These are phyloP conservation scores for Clonostachys sp. DNA, from an alignment of 2,329 filamentous ascomycete genomes.

Conservation along the genomic window DNA sequence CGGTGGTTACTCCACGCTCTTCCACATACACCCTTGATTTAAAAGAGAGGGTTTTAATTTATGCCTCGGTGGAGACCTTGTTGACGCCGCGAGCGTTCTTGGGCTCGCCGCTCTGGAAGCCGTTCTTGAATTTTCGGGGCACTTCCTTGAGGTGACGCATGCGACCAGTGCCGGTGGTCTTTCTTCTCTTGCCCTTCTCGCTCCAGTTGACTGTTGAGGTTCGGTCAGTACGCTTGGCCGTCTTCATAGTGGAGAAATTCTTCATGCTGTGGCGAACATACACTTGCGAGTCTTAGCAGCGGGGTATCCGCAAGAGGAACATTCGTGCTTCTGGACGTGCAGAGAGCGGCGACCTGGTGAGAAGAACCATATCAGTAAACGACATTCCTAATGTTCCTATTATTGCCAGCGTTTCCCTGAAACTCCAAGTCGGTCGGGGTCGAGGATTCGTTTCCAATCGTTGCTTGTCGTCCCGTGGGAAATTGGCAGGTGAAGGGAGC, in stretches of 20 bases:
- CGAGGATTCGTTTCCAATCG: neutral
- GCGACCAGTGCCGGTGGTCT: conserved; percentile 96
- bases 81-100: conserved; percentile 62
- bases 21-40: too few species aligned
- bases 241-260: neutral
- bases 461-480: neutral
- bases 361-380: conserved; percentile 15
- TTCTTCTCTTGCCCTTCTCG: conserved; percentile 99
- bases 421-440: neutral
- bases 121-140: conserved; percentile 93
- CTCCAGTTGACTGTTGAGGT: conserved; percentile 84
- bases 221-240: conserved; percentile 9
- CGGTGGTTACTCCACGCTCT: too few species aligned
- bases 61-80: neutral
- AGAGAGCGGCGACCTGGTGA: conserved; percentile 82
- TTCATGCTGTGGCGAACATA: conserved; percentile 54
- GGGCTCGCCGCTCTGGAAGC: conserved; percentile 87
- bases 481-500: neutral
- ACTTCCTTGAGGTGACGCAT: conserved; percentile 93
- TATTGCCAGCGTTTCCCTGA: neutral
- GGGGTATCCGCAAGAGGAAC: conserved; percentile 92
- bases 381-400: conserved; percentile 1
- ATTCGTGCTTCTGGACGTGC: conserved; percentile 99
- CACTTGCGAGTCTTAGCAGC: conserved; percentile 97
- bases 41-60: neutral